Evolutionary conservation across 2,329 filamentous ascomycete species (phyloP), one percentile per base, ranked within the genome.

Genomic region (Trichophaea hybrida): DNA sequence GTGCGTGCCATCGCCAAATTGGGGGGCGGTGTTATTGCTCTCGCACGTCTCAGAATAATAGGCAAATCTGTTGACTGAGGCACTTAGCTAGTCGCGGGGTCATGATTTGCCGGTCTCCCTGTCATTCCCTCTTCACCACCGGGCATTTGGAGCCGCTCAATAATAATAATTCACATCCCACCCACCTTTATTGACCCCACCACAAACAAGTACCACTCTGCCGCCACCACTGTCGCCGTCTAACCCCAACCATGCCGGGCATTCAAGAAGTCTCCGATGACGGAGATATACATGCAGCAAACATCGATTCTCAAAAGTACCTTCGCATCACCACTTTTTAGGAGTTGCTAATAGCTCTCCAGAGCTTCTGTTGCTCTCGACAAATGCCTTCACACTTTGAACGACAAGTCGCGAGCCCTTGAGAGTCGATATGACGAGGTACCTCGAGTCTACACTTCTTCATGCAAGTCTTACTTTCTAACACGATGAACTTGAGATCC

Each of bases 331-430:
- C 31, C n/a, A 2, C 40, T 13, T 50, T 24, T 12, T 1, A 4
- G 5, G 12, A 17, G 31, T 50, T 2, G 24, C 53, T 56, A 46
- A 56, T 44, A 32, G 8, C 35, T 31, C 34, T 10, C 8, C 35
- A 56, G 53, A 56, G 55, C 55, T 57, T 57, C 55, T 13, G 40
- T 32, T 17, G 24, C 44, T 12, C 38, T 57, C 17, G 38, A 57
- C 24, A 10, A 10, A 34, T 31, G 15, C 34, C 37, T 57, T 8
- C n/a, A 17, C 32, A 57, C 34, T 32, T 15, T 57, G 38, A 15
- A 24, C 8, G 24, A 46, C 31, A 38, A 57, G 13, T 32, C 55
- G 10, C 6, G 10, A 17, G 5, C 38, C 13, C 40, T 57, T 8
- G 55, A 57, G 31, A 12, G 10, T 17, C 55, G 44, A 35, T 57